phyloP scores from a whole-genome alignment of 2,329 filamentous ascomycete species.

The Alternaria ethzedia region DNA sequence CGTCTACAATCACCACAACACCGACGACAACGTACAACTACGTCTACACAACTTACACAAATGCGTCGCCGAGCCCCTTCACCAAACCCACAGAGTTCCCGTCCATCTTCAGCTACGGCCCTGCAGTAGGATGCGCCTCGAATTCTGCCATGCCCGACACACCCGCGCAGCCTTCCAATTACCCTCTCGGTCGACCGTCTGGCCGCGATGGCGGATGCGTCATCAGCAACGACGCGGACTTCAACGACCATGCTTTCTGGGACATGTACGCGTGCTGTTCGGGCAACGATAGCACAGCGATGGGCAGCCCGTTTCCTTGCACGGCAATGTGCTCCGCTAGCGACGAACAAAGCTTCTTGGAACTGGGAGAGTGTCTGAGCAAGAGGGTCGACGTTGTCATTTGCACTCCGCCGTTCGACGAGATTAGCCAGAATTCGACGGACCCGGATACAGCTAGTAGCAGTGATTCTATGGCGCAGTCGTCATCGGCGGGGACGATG shows the following conservation, averaged over 20 bases:
- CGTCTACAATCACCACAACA: conserved; percentile 1
- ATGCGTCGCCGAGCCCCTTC: conserved; percentile 12
- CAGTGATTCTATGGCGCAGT: conserved; percentile 1
- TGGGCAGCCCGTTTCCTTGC: conserved; percentile 11
- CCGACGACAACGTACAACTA: conserved; percentile 20
- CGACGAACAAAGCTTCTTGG: conserved; percentile 16
- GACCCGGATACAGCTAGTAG: neutral
- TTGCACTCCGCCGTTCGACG: conserved; percentile 14
- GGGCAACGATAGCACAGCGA: conserved; percentile 3
- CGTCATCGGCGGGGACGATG: neutral
- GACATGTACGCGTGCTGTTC: conserved; percentile 30
- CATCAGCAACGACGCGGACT: conserved; percentile 25
- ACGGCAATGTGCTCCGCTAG: conserved; percentile 16
- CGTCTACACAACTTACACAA: conserved; percentile 20
- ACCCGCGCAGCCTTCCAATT: conserved; percentile 7
- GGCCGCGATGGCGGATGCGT: conserved; percentile 16
- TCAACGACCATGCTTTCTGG: conserved; percentile 33
- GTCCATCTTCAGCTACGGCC: conserved; percentile 18
- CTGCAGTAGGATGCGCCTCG: conserved; percentile 8
- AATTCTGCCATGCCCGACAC: neutral
- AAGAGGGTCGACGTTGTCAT: conserved; percentile 23
- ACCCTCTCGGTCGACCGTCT: conserved; percentile 4
- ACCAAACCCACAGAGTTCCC: conserved; percentile 16
- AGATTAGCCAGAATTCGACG: conserved; percentile 4
- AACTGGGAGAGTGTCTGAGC: conserved; percentile 28